Conservation (phyloP, 495 filamentous ascomycete species). For the Xylaria bambusicola region DNA sequence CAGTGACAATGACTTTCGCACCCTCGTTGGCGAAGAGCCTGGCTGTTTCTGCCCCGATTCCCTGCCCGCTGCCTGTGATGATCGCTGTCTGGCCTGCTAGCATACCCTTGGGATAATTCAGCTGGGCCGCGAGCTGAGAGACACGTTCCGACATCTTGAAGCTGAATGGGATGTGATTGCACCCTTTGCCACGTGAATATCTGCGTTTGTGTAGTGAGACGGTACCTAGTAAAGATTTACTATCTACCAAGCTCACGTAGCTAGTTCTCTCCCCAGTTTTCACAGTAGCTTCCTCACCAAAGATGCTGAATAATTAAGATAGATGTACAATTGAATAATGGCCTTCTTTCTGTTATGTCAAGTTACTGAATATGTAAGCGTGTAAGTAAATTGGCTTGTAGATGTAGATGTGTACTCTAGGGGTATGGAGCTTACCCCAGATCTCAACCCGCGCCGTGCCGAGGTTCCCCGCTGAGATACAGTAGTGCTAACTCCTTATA, state of each 20-base stretch:
- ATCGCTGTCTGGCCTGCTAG: constrained; percentile 81
- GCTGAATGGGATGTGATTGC: too few relatives aligned
- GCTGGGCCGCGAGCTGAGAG: constrained; percentile 69
- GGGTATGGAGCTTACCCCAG: background rate
- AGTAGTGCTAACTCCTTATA: too few relatives aligned
- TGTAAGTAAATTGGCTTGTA: background rate
- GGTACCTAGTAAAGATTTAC: background rate
- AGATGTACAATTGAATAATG: too few relatives aligned
- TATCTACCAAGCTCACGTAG: too few relatives aligned
- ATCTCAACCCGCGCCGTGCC: background rate
- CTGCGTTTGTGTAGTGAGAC: background rate
- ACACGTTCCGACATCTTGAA: constrained; percentile 57
- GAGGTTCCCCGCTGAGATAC: constrained; percentile 17
- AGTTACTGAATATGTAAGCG: too few relatives aligned
- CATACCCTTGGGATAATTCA: constrained; percentile 78
- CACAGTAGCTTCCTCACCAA: too few relatives aligned
- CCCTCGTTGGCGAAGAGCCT: constrained; percentile 83
- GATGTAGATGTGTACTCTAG: background rate
- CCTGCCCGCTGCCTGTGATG: constrained; percentile 84
- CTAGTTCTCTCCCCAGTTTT: too few relatives aligned
- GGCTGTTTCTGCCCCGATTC: constrained; percentile 83
- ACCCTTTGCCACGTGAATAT: too few relatives aligned
- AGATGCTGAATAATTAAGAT: too few relatives aligned
- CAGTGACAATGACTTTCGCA: constrained; percentile 77
- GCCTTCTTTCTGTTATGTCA: too few relatives aligned